Percentiles rank a stretch among this genome's conserved stretches.
phyloP scores from a whole-genome alignment of 75 land plant genomes.

The Pinus tabuliformis region DNA sequence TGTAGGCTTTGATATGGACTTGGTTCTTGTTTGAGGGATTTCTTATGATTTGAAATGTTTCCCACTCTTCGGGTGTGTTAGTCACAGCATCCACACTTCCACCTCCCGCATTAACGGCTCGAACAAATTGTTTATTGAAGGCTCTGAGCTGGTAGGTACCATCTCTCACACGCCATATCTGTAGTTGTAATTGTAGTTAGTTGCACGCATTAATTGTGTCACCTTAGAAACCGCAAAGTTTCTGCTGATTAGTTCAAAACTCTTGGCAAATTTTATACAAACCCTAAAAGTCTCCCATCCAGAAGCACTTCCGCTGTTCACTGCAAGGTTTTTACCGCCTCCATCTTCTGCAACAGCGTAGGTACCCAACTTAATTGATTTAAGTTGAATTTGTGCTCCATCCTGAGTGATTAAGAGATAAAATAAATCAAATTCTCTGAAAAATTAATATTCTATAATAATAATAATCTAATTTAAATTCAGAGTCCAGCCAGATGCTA shows the following conservation, averaged over 20 bases:
- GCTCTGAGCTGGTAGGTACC: slow-evolving; percentile 45
- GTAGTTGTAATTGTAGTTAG: not conserved
- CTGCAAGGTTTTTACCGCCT: slow-evolving; percentile 60
- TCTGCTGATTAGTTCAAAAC: not conserved
- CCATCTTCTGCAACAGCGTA: slow-evolving; percentile 65
- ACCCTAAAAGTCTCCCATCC: slow-evolving; percentile 86
- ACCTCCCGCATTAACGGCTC: slow-evolving; percentile 20
- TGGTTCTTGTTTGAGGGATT: slow-evolving; percentile 14
- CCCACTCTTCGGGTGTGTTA: slow-evolving; percentile 19
- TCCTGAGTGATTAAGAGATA: slow-evolving; percentile 33
- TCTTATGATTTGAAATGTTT: slow-evolving; percentile 31
- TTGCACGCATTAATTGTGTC: not conserved
- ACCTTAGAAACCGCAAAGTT: not conserved
- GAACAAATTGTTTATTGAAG: slow-evolving; percentile 53
- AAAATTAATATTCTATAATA: not conserved
- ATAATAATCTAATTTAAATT: no score
- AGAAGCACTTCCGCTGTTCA: slow-evolving; percentile 48
- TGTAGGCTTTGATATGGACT: slow-evolving; percentile 29
- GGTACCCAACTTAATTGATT: slow-evolving; percentile 44
- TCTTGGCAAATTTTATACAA: not conserved
- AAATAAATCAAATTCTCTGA: not conserved
- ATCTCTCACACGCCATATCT: slow-evolving; percentile 66
- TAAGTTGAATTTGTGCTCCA: slow-evolving; percentile 66
- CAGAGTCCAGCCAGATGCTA: no score
- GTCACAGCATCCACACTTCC: slow-evolving; percentile 25